Conservation (phyloP, 495 filamentous ascomycete genomes). For the Trichoderma orchidacearum region DNA sequence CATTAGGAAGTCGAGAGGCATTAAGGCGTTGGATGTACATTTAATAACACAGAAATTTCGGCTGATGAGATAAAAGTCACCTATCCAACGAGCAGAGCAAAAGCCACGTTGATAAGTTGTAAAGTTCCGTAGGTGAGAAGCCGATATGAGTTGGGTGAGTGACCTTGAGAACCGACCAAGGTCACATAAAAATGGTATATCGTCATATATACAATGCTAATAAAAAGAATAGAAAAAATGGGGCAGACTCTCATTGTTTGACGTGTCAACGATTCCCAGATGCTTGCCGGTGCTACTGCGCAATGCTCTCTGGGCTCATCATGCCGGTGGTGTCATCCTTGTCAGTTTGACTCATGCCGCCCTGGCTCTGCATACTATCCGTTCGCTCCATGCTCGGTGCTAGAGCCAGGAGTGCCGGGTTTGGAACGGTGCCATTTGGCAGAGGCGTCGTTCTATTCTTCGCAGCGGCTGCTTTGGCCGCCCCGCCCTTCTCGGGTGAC, state of each 20-base stretch:
- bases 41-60: background rate
- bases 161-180: too few species aligned
- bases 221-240: background rate
- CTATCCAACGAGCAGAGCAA: too few species aligned
- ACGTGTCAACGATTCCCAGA: background rate
- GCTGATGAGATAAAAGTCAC: background rate
- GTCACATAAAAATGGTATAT: background rate
- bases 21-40: background rate
- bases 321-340: slow-evolving; percentile 43
- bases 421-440: slow-evolving; percentile 17
- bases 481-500: slow-evolving; percentile 23
- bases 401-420: slow-evolving; percentile 8
- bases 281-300: background rate
- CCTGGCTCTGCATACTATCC: slow-evolving; percentile 37
- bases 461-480: slow-evolving; percentile 12
- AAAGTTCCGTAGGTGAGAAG: too few species aligned
- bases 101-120: too few species aligned
- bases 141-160: too few species aligned
- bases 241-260: background rate
- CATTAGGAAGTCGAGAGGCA: background rate
- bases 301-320: slow-evolving; percentile 56
- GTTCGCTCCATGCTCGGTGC: slow-evolving; percentile 31
- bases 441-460: slow-evolving; percentile 26
- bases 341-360: slow-evolving; percentile 36
- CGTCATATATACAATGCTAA: background rate